phyloP scores from a whole-genome alignment of 352 stramenopile species.

The Globisporangium barbulae region DNA sequence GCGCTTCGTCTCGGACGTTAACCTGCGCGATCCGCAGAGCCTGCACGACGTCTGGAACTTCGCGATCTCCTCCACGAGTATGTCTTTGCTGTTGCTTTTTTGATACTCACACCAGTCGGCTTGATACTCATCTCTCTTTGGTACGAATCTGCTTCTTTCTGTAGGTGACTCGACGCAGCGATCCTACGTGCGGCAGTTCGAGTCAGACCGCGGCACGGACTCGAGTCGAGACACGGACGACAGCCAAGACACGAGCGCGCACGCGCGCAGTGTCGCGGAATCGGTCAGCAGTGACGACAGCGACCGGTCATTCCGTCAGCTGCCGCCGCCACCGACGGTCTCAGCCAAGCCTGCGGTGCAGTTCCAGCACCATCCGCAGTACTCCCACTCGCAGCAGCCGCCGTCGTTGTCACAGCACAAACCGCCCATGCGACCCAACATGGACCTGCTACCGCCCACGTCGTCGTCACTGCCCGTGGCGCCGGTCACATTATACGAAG shows the following conservation, averaged over 20 bases:
- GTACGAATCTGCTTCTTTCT: background rate
- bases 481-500: conserved; percentile 12
- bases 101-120: background rate
- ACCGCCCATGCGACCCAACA: conserved; percentile 11
- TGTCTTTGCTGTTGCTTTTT: background rate
- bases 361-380: background rate
- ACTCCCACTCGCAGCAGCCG: background rate
- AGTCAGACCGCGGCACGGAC: conserved; percentile 22
- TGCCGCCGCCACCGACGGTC: conserved; percentile 17
- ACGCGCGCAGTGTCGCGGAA: conserved; percentile 8
- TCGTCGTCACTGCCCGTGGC: conserved; percentile 1
- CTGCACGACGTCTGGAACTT: conserved; percentile 41
- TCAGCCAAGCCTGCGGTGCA: conserved; percentile 1
- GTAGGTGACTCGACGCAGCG: conserved; percentile 14
- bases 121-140: background rate
- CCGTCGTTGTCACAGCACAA: conserved; percentile 5
- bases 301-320: conserved; percentile 18
- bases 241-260: conserved; percentile 16
- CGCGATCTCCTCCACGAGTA: conserved; percentile 31
- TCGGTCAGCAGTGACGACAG: conserved; percentile 15
- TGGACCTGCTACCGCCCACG: conserved; percentile 13
- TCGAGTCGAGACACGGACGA: conserved; percentile 30
- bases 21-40: conserved; percentile 48
- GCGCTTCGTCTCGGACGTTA: conserved; percentile 54
- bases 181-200: conserved; percentile 12